A percentile compares a stretch with the other conserved stretches of the same genome.
Conservation (phyloP, 495 filamentous ascomycete genomes). For the Hyaloscypha variabilis region DNA sequence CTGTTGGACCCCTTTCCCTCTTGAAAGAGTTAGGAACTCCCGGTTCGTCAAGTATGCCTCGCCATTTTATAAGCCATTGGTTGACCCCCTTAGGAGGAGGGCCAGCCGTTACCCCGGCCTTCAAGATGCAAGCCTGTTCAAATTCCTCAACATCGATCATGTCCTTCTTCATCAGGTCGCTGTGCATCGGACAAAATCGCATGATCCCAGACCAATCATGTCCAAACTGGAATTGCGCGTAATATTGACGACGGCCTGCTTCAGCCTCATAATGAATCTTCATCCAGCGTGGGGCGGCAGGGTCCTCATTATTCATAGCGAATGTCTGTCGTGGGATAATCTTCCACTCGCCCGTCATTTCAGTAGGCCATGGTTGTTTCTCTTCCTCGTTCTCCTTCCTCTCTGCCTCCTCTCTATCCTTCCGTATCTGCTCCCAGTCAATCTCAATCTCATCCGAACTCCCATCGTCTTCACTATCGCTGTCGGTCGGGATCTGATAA, state of each 20-base stretch:
- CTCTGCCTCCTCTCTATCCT: neutral
- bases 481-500: neutral
- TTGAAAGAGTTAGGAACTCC: neutral
- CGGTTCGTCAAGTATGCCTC: conserved; percentile 1
- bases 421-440: conserved; percentile 5
- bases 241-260: conserved; percentile 9
- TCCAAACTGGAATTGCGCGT: conserved; percentile 4
- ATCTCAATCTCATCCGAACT: conserved; percentile 3
- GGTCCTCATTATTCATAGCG: conserved; percentile 3
- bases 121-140: conserved; percentile 2
- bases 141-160: conserved; percentile 5
- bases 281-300: neutral
- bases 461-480: conserved; percentile 6
- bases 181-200: conserved; percentile 4
- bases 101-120: conserved; percentile 1
- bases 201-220: conserved; percentile 8
- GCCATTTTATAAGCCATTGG: conserved; percentile 7
- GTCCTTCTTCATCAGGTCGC: conserved; percentile 8
- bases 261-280: conserved; percentile 8
- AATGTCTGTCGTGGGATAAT: conserved; percentile 3
- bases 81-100: conserved; percentile 4
- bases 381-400: conserved; percentile 3
- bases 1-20: conserved; percentile 4
- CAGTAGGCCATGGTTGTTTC: conserved; percentile 9
- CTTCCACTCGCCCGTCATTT: conserved; percentile 10